Evolutionary conservation across 2,329 filamentous ascomycete species (phyloP), one percentile per base, ranked within the genome.

Genomic region (Fusarium pseudograminearum): DNA sequence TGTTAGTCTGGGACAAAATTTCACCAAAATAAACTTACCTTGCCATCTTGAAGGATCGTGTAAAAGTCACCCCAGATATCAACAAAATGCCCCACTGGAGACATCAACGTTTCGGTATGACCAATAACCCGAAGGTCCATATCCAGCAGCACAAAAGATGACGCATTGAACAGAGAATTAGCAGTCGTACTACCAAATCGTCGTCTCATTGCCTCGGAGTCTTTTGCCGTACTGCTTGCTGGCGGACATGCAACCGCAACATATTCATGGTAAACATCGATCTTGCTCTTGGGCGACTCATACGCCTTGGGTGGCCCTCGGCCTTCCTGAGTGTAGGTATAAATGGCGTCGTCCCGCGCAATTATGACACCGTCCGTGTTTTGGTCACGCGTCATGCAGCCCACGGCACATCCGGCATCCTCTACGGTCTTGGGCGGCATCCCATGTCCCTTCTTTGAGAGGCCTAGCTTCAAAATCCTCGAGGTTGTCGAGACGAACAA

Each of bases 291-390:
- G 9, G 92, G 90, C 7, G 93, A 92, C 77, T 99, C 95, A 76
- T 97, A 98, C 1, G 94, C 94, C 79, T 93, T 94, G 41, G 93
- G 95, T 2, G 93, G 91, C 0, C 94, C 94, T 62, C 94, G 89
- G 0, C 95, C 95, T 61, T 96, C 92, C 1, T 91, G 82, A 0
- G 91, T 92, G 80, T 98, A 99, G 62, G 93, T 94, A 80, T 98
- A 98, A 56, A 99, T 91, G 10, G 95, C 96, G 85, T 99, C 97
- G 72, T 98, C 93, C 65, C 96, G 86, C 2, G 91, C 96, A n/a
- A 99, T 91, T 5, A 99, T 88, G 22, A 99, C 90, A 70, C 98
- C 93, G 7, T 92, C 93, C 1, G 90, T 92, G 66, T 87, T 86
- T 65, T 87, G 89, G 78, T 98, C 93, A 15, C 95, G 85, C 0